phyloP scores from a whole-genome alignment of 2,329 filamentous ascomycete genomes.

The Alternaria sp. region DNA sequence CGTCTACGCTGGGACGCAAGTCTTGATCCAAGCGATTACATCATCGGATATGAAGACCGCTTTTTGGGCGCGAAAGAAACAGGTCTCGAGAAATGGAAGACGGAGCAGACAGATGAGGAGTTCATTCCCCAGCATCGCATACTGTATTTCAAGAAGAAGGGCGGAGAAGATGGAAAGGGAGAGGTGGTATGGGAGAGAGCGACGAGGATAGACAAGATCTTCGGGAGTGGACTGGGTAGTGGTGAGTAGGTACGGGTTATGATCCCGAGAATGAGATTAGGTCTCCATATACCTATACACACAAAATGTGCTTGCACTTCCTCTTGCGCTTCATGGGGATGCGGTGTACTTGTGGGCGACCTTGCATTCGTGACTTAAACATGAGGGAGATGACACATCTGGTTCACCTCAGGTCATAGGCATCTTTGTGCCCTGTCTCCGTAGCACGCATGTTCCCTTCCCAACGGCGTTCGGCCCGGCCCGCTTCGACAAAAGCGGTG shows the following conservation, averaged over 20 bases:
- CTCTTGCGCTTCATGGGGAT: background rate
- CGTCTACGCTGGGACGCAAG: slow-evolving; percentile 59
- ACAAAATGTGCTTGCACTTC: too few species aligned
- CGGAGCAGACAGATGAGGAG: slow-evolving; percentile 61
- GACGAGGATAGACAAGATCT: slow-evolving; percentile 55
- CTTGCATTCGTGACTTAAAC: background rate
- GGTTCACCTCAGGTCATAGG: background rate
- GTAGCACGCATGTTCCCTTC: background rate
- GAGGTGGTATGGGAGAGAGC: slow-evolving; percentile 60
- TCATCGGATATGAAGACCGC: slow-evolving; percentile 62
- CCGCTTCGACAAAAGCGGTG: background rate
- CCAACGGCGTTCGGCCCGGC: background rate
- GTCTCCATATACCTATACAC: too few species aligned
- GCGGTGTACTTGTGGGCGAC: background rate
- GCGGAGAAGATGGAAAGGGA: slow-evolving; percentile 25
- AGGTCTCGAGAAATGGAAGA: slow-evolving; percentile 58
- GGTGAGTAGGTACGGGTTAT: slow-evolving; percentile 1
- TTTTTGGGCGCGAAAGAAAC: slow-evolving; percentile 59
- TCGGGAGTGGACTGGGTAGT: slow-evolving; percentile 49
- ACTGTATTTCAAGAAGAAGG: slow-evolving; percentile 55
- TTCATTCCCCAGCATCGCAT: slow-evolving; percentile 64
- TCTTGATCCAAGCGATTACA: slow-evolving; percentile 53
- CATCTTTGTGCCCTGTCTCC: background rate
- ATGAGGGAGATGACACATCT: background rate
- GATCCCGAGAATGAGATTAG: too few species aligned